Conservation (phyloP, 108 stramenopile species). For the Cyclotella cryptica region DNA sequence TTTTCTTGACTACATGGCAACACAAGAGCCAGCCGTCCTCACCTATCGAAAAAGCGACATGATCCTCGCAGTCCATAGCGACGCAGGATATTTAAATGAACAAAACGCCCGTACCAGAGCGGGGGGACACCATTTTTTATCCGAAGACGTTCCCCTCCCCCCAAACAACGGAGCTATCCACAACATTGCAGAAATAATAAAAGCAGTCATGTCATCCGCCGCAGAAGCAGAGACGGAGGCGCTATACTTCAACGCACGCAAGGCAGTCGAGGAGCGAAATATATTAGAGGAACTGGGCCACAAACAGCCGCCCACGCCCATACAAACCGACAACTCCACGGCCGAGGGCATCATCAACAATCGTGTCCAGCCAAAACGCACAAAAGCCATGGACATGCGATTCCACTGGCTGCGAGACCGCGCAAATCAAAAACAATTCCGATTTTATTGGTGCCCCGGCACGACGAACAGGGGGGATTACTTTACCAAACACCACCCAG, state of each 20-base stretch:
- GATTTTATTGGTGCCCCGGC: constrained; percentile 20
- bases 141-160: constrained; percentile 12
- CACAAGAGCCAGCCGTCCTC: constrained; percentile 53
- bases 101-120: constrained; percentile 30
- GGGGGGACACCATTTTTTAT: constrained; percentile 48
- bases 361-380: constrained; percentile 50
- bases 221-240: constrained; percentile 59
- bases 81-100: constrained; percentile 15
- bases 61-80: constrained; percentile 19
- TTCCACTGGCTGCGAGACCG: constrained; percentile 20
- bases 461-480: constrained; percentile 18
- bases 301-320: constrained; percentile 56
- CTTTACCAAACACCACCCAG: constrained; percentile 23
- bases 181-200: constrained; percentile 31
- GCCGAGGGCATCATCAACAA: constrained; percentile 55
- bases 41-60: constrained; percentile 53
- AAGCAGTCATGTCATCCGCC: constrained; percentile 36
- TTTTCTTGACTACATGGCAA: constrained; percentile 60
- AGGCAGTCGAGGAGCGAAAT: constrained; percentile 27
- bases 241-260: constrained; percentile 49
- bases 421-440: constrained; percentile 17
- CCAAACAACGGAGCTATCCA: constrained; percentile 46
- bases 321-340: constrained; percentile 50
- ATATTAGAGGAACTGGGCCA: constrained; percentile 53
- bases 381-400: constrained; percentile 13